phyloP scores from a whole-genome alignment of 306 rosid genomes.

The Malus orientalis region DNA sequence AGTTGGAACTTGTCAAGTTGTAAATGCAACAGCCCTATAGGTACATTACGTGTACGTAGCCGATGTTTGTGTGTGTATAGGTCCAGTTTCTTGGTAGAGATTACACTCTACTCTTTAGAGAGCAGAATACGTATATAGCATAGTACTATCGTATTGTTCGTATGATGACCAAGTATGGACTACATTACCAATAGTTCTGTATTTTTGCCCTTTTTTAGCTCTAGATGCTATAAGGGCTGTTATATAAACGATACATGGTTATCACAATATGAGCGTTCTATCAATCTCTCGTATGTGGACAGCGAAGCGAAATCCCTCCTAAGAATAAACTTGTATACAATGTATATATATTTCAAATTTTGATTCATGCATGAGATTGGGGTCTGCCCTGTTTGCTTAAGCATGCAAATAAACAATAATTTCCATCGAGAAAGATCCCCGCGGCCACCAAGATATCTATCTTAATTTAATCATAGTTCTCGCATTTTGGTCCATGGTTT shows the following conservation, averaged over 20 bases:
- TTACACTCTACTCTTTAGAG: background rate
- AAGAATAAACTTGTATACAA: too few relatives aligned
- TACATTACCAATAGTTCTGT: background rate
- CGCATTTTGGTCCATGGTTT: background rate
- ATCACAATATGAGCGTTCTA: too few relatives aligned
- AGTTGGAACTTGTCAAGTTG: background rate
- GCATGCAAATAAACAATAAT: too few relatives aligned
- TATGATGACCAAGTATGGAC: background rate
- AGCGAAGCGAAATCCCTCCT: too few relatives aligned
- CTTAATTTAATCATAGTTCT: background rate
- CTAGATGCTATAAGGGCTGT: background rate
- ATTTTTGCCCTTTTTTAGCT: background rate
- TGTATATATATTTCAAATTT: too few relatives aligned
- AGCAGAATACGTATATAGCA: background rate
- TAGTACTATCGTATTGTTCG: background rate
- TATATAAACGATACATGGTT: too few relatives aligned
- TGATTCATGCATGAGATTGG: too few relatives aligned
- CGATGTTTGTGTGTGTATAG: too few relatives aligned
- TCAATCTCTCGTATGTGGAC: too few relatives aligned
- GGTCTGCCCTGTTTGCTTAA: too few relatives aligned
- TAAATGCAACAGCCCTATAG: background rate
- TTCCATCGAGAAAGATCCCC: constrained; percentile 3
- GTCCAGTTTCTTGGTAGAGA: too few relatives aligned
- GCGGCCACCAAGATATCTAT: too few relatives aligned
- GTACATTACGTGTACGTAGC: background rate